Percentiles rank a stretch among this genome's conserved stretches.
Conservation (phyloP, 108 stramenopile genomes). For the Fragilaria crotonensis region DNA sequence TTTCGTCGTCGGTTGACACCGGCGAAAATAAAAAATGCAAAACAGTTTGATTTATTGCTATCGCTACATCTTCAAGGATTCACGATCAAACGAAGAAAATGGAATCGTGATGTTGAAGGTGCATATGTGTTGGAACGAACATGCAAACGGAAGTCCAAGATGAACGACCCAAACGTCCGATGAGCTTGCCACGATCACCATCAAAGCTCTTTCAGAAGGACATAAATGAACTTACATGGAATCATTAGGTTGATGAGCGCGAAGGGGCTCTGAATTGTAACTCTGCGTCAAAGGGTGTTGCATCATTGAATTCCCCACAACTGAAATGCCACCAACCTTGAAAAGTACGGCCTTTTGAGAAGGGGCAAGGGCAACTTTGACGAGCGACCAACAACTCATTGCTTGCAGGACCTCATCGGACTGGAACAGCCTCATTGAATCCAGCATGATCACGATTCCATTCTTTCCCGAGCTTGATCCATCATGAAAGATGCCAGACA, state of each 20-base stretch:
- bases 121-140: no score
- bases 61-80: no score
- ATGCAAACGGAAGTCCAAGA: no score
- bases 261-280: conserved; percentile 93
- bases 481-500: conserved; percentile 48
- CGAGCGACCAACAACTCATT: conserved; percentile 92
- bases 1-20: no score
- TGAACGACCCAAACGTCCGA: no score
- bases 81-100: no score
- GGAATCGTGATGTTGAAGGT: no score
- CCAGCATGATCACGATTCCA: conserved; percentile 84
- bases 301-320: conserved; percentile 75
- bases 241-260: conserved; percentile 92
- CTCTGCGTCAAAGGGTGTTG: conserved; percentile 78
- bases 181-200: no score
- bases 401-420: conserved; percentile 76
- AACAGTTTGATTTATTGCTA: no score
- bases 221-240: conserved; percentile 50
- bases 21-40: no score
- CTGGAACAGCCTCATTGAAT: conserved; percentile 74
- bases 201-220: no score
- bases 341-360: conserved; percentile 76
- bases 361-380: conserved; percentile 86
- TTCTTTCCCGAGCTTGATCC: conserved; percentile 37
- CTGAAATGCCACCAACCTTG: conserved; percentile 71